Conservation (phyloP, 495 filamentous ascomycete genomes). For the Aspergillus incahuasiensis region DNA sequence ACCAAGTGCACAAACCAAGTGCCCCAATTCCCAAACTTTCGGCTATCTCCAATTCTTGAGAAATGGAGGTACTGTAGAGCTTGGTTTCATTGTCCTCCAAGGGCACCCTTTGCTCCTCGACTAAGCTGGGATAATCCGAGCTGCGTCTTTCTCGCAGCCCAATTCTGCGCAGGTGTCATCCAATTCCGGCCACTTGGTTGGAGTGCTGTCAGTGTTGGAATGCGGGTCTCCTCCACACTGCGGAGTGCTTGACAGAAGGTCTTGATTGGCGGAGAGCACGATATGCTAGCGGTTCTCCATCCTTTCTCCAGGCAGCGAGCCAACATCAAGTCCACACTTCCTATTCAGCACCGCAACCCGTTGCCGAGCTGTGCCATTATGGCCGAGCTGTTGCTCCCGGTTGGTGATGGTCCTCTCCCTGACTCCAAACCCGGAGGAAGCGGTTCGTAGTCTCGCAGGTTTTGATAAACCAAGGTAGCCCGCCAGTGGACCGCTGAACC, state of each 20-base stretch:
- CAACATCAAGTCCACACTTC: neutral
- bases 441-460: neutral
- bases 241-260: neutral
- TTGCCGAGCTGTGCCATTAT: neutral
- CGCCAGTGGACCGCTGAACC: neutral
- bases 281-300: slow-evolving; percentile 1
- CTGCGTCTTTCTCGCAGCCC: neutral
- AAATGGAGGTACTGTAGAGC: too few species aligned
- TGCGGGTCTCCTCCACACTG: slow-evolving; percentile 8
- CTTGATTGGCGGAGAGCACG: neutral
- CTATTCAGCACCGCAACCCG: neutral
- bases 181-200: neutral
- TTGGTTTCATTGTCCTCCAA: neutral
- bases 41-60: neutral
- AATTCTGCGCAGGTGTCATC: neutral
- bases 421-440: neutral
- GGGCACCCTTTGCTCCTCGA: neutral
- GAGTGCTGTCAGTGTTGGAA: slow-evolving; percentile 5
- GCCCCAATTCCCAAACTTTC: neutral
- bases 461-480: neutral
- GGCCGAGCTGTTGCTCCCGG: neutral
- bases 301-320: neutral
- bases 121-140: neutral
- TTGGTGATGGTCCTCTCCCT: neutral
- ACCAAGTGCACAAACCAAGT: neutral